A percentile compares a stretch with the other conserved stretches of the same genome.
phyloP scores from a whole-genome alignment of 495 filamentous ascomycete genomes.

The Talaromyces nanjingensis region DNA sequence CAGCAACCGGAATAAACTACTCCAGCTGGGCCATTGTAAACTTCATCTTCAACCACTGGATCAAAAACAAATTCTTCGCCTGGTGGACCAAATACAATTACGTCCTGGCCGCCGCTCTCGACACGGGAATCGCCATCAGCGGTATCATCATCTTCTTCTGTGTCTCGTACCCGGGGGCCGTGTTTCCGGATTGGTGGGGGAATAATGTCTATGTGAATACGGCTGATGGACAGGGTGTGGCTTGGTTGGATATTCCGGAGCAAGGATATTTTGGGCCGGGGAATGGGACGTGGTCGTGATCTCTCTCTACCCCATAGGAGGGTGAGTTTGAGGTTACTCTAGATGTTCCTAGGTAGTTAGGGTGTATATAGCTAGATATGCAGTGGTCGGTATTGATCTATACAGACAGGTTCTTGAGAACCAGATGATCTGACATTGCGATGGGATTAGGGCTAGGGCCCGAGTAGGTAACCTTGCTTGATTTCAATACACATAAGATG shows the following conservation, averaged over 20 bases:
- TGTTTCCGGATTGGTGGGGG: constrained; percentile 33
- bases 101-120: constrained; percentile 25
- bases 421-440: too few species aligned
- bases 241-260: constrained; percentile 33
- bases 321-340: too few species aligned
- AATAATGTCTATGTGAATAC: constrained; percentile 40
- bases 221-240: constrained; percentile 33
- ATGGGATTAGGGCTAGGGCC: too few species aligned
- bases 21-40: constrained; percentile 43
- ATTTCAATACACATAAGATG: neutral
- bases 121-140: constrained; percentile 26
- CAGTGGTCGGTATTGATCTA: neutral
- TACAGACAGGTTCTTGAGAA: neutral
- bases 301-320: neutral
- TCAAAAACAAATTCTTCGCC: constrained; percentile 29
- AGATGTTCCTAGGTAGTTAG: neutral
- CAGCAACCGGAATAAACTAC: constrained; percentile 43
- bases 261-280: constrained; percentile 37
- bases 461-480: neutral
- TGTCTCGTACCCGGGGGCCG: constrained; percentile 29
- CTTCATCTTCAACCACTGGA: constrained; percentile 36
- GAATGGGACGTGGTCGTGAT: constrained; percentile 36
- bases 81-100: constrained; percentile 37
- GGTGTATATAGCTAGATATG: neutral
- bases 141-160: constrained; percentile 29